Evolutionary conservation across 768 basidiomycete genomes (phyloP), one percentile per base, ranked within the genome.

Genomic region (Kwoniella europaea): DNA sequence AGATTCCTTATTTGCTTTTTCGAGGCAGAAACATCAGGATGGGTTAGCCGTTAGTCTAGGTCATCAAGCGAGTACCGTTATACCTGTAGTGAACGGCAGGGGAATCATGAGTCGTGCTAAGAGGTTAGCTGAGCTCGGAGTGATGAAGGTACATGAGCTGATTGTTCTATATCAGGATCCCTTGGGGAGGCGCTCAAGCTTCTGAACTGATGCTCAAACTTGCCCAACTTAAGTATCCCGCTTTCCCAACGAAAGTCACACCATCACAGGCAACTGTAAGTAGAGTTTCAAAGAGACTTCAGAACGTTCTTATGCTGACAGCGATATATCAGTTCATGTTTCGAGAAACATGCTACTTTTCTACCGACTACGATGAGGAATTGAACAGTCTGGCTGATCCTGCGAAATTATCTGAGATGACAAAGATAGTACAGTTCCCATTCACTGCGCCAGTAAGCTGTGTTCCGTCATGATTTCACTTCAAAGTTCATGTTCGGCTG

Each of bases 141-240:
- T 50, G 18, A 10, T 7, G 12, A 50, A 18, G 13, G 12, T 50
- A 50, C 4, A 24, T 27, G 44, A 57, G 43, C 16, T 20, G 58
- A 56, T 35, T 52, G 20, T 20, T 63, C 15, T 55, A 42, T 54
- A 97, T 35, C 13, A 50, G 95, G 73, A 92, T 99, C 83, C 92
- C 93, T 4, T 98, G 94, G 93, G 97, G 97, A 29, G 89, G 91
- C 27, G 88, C 89, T 2, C 95, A 98, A 77, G 89, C 93, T 0
- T 89, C 92, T 0, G 97, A 99, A 66, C 92, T 97, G 78, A 87
- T 98, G 62, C 88, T 95, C 71, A 97, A 94, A 79, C 89, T 96
- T 22, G 90, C 95, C 53, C 95, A 98, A 80, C 88, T 98, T 44
- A 99, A 98, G 83, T 97, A 98, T 80, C 91, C 96, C 29, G 91